Conservation (phyloP, 148 eudicot species). For the Nyssa sinensis region DNA sequence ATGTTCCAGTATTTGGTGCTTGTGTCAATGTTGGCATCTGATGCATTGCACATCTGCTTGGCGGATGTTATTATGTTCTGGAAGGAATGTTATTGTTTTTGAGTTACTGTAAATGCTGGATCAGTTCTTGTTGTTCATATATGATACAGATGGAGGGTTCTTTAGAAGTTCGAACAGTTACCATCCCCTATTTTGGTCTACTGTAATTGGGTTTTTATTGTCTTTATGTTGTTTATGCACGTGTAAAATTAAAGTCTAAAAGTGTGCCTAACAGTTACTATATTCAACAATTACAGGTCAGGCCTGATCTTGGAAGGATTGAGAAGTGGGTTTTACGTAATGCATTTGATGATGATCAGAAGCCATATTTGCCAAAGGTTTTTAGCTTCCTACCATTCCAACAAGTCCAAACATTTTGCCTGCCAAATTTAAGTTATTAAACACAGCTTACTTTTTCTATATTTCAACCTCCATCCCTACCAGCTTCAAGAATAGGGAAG, state of each 20-base stretch:
- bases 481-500: too few species aligned
- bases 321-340: constrained; percentile 94
- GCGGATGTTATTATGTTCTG: not conserved
- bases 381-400: not conserved
- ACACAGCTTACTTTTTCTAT: not conserved
- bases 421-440: not conserved
- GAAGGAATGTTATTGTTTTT: too few species aligned
- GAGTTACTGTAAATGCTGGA: too few species aligned
- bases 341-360: constrained; percentile 89
- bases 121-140: too few species aligned
- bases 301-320: constrained; percentile 76
- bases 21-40: not conserved
- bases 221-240: not conserved
- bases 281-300: constrained; percentile 43
- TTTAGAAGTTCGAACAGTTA: not conserved
- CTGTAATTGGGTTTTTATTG: not conserved
- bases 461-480: not conserved
- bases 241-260: not conserved
- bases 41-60: not conserved
- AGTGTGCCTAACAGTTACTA: not conserved
- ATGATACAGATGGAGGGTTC: not conserved
- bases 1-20: not conserved
- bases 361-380: constrained; percentile 89
- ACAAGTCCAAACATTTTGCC: not conserved
- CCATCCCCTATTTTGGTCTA: not conserved